phyloP scores from a whole-genome alignment of 495 filamentous ascomycete genomes.

The Chaetomidium leptoderma region DNA sequence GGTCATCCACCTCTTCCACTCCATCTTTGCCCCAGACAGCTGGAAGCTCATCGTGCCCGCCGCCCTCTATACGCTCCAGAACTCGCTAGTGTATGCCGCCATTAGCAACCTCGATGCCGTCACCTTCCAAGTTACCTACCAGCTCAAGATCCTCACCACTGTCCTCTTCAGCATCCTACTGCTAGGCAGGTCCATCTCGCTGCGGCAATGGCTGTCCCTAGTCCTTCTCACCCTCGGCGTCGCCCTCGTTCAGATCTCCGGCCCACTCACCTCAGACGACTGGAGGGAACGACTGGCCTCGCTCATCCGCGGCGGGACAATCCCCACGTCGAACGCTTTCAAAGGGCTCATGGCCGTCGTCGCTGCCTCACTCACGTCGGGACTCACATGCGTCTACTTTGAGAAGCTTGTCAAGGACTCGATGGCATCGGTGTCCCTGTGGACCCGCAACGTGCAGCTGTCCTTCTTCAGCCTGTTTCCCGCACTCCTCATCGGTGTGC shows the following conservation, averaged over 20 bases:
- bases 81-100: constrained; percentile 66
- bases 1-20: constrained; percentile 50
- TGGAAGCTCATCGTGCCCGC: constrained; percentile 73
- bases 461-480: constrained; percentile 70
- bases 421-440: constrained; percentile 52
- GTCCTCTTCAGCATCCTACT: constrained; percentile 62
- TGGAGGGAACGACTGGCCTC: constrained; percentile 47
- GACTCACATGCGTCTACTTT: constrained; percentile 63
- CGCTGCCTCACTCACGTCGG: constrained; percentile 58
- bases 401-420: constrained; percentile 71
- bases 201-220: constrained; percentile 60
- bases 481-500: constrained; percentile 65
- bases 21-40: constrained; percentile 64
- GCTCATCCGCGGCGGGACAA: constrained; percentile 24
- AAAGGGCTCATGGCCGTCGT: constrained; percentile 60
- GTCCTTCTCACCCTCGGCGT: constrained; percentile 60
- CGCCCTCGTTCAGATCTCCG: constrained; percentile 53
- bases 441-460: constrained; percentile 71
- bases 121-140: constrained; percentile 67
- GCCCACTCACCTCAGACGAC: constrained; percentile 46
- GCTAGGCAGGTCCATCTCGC: constrained; percentile 50
- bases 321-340: constrained; percentile 35
- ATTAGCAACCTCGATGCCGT: constrained; percentile 67
- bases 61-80: constrained; percentile 63
- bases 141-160: constrained; percentile 66